phyloP scores from a whole-genome alignment of 345 rosid genomes.

The Eucalyptus microcorys region DNA sequence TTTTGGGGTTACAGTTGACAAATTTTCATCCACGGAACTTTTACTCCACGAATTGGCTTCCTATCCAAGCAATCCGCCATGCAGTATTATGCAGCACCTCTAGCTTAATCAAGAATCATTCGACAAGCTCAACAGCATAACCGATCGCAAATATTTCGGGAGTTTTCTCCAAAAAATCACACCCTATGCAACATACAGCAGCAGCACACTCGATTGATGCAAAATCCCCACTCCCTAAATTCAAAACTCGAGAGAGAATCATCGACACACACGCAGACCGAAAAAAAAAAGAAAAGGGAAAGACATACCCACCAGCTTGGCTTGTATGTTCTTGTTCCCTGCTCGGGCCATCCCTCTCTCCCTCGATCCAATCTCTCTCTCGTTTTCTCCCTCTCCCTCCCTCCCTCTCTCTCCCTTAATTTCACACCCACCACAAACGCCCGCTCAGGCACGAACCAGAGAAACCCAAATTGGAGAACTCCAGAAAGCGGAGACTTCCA shows the following conservation, averaged over 20 bases:
- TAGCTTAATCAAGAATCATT: neutral
- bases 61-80: neutral
- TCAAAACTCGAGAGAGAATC: neutral
- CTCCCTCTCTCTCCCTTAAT: neutral
- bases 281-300: constrained; percentile 5
- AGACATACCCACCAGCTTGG: constrained; percentile 86
- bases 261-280: neutral
- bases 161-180: neutral
- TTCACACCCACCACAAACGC: neutral
- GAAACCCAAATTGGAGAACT: neutral
- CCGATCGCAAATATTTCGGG: neutral
- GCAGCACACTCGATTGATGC: neutral
- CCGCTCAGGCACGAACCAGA: neutral
- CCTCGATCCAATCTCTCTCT: neutral
- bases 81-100: neutral
- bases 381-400: neutral
- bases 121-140: neutral
- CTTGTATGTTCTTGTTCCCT: constrained; percentile 62
- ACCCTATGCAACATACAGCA: neutral
- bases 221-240: neutral
- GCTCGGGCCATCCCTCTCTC: constrained; percentile 27
- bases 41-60: neutral
- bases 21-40: neutral
- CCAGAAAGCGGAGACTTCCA: neutral
- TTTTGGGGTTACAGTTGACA: neutral